phyloP scores from a whole-genome alignment of 192 early-diverging fungal species.

The Obelidium mucronatum region DNA sequence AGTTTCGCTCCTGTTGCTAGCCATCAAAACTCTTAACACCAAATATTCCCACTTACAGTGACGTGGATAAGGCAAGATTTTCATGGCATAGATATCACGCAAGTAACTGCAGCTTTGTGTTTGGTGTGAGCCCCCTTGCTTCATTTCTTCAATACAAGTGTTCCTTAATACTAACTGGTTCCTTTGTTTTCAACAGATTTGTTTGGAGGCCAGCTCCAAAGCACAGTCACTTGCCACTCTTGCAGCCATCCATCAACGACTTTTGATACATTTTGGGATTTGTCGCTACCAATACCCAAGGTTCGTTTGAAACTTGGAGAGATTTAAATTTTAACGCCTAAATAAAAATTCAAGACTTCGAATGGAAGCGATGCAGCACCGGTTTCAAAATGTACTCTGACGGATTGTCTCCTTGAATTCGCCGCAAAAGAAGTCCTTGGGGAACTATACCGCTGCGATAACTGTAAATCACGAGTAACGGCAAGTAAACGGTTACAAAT shows the following conservation, averaged over 20 bases:
- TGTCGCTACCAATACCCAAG: constrained; percentile 62
- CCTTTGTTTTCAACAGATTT: constrained; percentile 40
- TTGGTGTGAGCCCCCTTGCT: constrained; percentile 34
- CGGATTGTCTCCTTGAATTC: constrained; percentile 69
- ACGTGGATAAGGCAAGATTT: constrained; percentile 53
- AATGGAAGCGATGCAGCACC: neutral
- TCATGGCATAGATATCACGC: constrained; percentile 55
- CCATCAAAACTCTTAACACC: neutral
- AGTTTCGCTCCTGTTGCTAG: neutral
- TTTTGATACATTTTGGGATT: constrained; percentile 68
- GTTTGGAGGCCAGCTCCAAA: constrained; percentile 63
- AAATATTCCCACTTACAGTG: constrained; percentile 34
- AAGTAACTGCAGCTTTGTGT: constrained; percentile 46
- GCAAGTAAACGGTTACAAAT: constrained; percentile 52
- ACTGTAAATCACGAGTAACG: constrained; percentile 53
- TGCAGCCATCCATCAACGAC: constrained; percentile 56
- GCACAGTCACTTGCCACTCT: constrained; percentile 50
- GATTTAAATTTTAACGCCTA: too few relatives aligned
- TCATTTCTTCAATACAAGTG: neutral
- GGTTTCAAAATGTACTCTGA: constrained; percentile 30
- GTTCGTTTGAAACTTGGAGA: too few relatives aligned
- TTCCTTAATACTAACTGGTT: neutral
- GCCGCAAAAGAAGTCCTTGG: constrained; percentile 72
- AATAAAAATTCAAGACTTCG: neutral
- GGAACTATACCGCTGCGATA: constrained; percentile 72